phyloP scores from a whole-genome alignment of 2,329 filamentous ascomycete genomes.

The Trichoderma sp. region DNA sequence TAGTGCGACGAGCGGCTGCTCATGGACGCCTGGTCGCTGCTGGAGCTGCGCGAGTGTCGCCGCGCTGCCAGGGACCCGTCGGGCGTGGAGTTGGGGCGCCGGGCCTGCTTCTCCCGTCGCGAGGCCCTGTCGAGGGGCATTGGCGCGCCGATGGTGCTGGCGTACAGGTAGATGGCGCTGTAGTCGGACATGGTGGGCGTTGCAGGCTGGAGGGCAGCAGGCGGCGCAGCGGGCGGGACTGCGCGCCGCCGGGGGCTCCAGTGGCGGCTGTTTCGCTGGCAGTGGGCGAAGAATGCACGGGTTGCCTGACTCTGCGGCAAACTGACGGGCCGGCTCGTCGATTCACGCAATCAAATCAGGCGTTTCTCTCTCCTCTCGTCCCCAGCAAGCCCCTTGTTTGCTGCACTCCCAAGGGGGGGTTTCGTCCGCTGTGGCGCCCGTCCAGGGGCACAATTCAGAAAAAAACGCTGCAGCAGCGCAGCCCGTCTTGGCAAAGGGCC shows the following conservation, averaged over 20 bases:
- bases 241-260: slow-evolving; percentile 5
- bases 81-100: slow-evolving; percentile 24
- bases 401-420: slow-evolving; percentile 24
- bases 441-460: slow-evolving; percentile 7
- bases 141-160: slow-evolving; percentile 20
- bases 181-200: slow-evolving; percentile 21
- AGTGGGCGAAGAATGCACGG: too few relatives aligned
- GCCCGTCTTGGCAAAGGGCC: background rate
- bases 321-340: background rate
- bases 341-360: background rate
- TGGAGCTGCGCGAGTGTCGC: slow-evolving; percentile 23
- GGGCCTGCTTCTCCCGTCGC: slow-evolving; percentile 21
- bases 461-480: background rate
- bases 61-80: background rate
- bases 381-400: slow-evolving; percentile 6
- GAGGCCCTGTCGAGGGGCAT: slow-evolving; percentile 21
- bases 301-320: background rate
- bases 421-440: slow-evolving; percentile 19
- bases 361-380: background rate
- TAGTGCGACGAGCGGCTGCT: slow-evolving; percentile 32
- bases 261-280: background rate
- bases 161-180: slow-evolving; percentile 21
- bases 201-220: background rate
- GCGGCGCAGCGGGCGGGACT: background rate
- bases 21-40: slow-evolving; percentile 22